phyloP scores from a whole-genome alignment of 1,284 basidiomycete genomes.

The Gymnopus androsaceus region DNA sequence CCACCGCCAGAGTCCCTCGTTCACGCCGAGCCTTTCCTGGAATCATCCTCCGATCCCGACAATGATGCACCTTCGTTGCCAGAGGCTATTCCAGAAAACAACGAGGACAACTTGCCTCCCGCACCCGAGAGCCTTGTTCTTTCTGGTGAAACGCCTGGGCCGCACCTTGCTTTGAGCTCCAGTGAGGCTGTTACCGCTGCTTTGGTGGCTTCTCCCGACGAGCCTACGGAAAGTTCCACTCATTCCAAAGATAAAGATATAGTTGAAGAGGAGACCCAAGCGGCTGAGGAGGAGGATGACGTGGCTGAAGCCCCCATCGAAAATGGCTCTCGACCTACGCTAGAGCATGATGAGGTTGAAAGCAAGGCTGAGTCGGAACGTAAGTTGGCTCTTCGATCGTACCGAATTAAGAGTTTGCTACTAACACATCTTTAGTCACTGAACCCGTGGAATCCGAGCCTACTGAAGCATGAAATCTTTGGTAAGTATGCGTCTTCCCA shows the following conservation, averaged over 20 bases:
- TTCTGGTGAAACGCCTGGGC: constrained; percentile 40
- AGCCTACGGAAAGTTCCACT: not conserved
- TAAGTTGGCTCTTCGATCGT: not conserved
- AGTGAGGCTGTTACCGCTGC: constrained; percentile 23
- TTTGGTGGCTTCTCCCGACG: not conserved
- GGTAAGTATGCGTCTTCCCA: no score
- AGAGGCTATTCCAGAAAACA: not conserved
- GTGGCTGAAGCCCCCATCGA: not conserved
- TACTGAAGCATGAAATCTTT: not conserved
- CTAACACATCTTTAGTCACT: not conserved
- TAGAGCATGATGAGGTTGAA: not conserved
- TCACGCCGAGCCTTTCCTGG: no score
- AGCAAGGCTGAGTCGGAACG: not conserved
- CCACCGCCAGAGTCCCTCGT: not conserved
- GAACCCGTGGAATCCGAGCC: not conserved
- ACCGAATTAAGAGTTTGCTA: not conserved
- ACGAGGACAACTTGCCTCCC: constrained; percentile 24
- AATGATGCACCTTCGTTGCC: not conserved
- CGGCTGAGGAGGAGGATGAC: not conserved
- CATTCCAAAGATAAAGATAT: not conserved
- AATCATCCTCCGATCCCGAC: not conserved
- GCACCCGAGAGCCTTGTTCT: constrained; percentile 37
- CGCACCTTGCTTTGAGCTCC: constrained; percentile 33
- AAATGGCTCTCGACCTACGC: not conserved
- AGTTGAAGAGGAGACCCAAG: not conserved